Conservation (phyloP, 2,329 filamentous ascomycete genomes). For the Madurella fahalii region DNA sequence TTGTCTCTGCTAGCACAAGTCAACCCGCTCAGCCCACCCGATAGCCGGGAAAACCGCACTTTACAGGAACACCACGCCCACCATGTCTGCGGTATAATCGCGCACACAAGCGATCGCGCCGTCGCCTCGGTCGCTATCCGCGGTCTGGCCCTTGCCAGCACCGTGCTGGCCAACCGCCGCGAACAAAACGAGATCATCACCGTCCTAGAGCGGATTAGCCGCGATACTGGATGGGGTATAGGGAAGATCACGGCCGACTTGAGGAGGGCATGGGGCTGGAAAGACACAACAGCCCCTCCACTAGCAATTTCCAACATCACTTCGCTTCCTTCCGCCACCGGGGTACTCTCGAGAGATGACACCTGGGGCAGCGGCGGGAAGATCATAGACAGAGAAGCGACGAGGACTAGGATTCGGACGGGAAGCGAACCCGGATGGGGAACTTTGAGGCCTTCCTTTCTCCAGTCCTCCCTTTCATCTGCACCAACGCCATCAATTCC, state of each 20-base stretch:
- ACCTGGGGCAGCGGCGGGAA: too few relatives aligned
- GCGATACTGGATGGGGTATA: slow-evolving; percentile 75
- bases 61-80: slow-evolving; percentile 72
- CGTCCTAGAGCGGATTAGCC: slow-evolving; percentile 71
- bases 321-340: background rate
- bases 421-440: background rate
- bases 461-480: background rate
- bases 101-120: slow-evolving; percentile 76
- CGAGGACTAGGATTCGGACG: background rate
- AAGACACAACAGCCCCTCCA: slow-evolving; percentile 18
- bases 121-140: slow-evolving; percentile 76
- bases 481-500: background rate
- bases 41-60: slow-evolving; percentile 62
- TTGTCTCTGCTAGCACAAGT: slow-evolving; percentile 76
- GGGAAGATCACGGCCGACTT: slow-evolving; percentile 68
- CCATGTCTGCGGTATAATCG: slow-evolving; percentile 84
- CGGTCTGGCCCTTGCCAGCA: slow-evolving; percentile 72
- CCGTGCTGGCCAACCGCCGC: slow-evolving; percentile 61
- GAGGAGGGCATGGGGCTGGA: slow-evolving; percentile 74
- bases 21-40: slow-evolving; percentile 63
- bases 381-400: background rate
- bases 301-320: background rate
- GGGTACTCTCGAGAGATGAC: background rate
- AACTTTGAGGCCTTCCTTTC: background rate
- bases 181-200: slow-evolving; percentile 78